Percentiles rank a stretch among this genome's conserved stretches.
These are phyloP conservation scores for Biscutella auriculata DNA, from an alignment of 441 rosid species.

Conservation along the genomic window DNA sequence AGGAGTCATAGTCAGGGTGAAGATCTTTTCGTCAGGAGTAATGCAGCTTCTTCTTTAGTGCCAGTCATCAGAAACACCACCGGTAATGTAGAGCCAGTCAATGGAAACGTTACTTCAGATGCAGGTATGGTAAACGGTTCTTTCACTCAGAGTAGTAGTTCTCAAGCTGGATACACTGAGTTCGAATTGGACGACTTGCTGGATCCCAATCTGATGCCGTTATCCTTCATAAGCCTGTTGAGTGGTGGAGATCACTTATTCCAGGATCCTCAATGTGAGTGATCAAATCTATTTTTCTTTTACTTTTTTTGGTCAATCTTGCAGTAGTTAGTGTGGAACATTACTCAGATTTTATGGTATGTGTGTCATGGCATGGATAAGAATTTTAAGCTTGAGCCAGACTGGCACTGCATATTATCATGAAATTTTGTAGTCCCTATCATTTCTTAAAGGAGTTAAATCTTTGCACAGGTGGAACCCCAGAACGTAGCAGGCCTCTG, in stretches of 20 bases:
- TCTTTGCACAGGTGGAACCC: constrained; percentile 43
- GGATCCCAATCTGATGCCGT: constrained; percentile 15
- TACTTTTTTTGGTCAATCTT: background rate
- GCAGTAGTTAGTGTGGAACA: background rate
- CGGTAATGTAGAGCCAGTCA: background rate
- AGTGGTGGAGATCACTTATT: constrained; percentile 13
- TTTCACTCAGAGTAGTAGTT: constrained; percentile 19
- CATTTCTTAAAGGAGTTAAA: background rate
- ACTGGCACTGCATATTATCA: background rate
- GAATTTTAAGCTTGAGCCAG: background rate
- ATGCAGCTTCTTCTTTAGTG: constrained; percentile 24
- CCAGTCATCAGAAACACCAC: constrained; percentile 13
- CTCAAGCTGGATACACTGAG: constrained; percentile 24
- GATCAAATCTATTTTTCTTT: background rate
- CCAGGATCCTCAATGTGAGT: constrained; percentile 37
- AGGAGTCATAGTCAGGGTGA: constrained; percentile 9
- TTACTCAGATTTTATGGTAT: background rate
- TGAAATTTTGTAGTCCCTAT: background rate
- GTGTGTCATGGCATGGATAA: background rate
- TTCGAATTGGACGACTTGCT: constrained; percentile 11
- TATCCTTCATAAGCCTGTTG: constrained; percentile 23
- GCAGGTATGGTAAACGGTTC: constrained; percentile 14
- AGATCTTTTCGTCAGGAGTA: constrained; percentile 19
- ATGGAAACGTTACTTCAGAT: background rate
- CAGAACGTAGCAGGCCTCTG: constrained; percentile 24